Base-by-base conservation (phyloP, 2,329 filamentous ascomycete species). In the Fusarium tricinctum region DNA sequence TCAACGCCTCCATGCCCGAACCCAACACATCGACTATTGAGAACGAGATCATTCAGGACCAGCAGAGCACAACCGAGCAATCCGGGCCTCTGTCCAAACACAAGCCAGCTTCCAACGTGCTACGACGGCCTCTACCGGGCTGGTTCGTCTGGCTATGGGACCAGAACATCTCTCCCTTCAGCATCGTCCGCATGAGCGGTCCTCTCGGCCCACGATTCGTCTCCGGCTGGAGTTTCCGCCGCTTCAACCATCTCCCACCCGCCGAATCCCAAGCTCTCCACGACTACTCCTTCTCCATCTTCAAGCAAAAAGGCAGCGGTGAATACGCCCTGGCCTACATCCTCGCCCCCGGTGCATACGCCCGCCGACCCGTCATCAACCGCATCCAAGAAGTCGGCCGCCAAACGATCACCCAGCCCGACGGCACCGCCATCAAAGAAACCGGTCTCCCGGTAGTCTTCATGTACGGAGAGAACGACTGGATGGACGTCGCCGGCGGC, bases 381-480 rank as follows among this genome's bases (percentile, higher is more conserved):
- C 88, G 94, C 45, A 97, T 99, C 55, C 89, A 96, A 19, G 88
- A 90, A 17, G 90, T 99, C 8, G 95, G 95, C 2, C 86, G 95
- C n/a, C 92, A 97, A 77, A 69, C 79, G 8, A 77, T 87, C 61
- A 72, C 74, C 48, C 73, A 73, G 5, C 58, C 75, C 8, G 69
- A 76, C 9, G 72, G 73, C 23, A 67, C 61, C 9, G 63, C 69
- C 12, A 58, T 73, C 40, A 79, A 77, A 58, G 86, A 89, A 72
- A 91, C 86, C 0, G 94, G 94, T 2, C 84, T 94, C 49, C 95
- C 96, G 0, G 84, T 98, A 32, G 87, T 98, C 10, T 88, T 99
- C 77, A 94, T 98, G 92, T 99, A 99, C 76, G 96, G 96, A 67
- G 94, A 98, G 74, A 90, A 96, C 75, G 96, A 99, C 82, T 99